A percentile compares a stretch with the other conserved stretches of the same genome.
Evolutionary conservation across 75 land plant genomes (phyloP).

Genomic region (Picea sitchensis): DNA sequence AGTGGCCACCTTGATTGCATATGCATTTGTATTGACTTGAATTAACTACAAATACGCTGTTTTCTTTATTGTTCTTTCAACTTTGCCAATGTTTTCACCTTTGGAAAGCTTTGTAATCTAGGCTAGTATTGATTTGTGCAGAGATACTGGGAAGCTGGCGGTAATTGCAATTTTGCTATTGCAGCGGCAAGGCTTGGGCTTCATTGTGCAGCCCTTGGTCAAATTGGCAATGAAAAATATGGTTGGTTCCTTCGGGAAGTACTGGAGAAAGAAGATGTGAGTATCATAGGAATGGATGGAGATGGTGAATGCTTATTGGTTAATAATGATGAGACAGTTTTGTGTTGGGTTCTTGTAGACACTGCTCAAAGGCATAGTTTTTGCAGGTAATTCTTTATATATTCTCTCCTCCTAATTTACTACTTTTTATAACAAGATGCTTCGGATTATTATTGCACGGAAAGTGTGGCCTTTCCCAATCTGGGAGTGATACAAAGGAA

Average conservation of each 20-base stretch:
- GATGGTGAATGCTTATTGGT: slow-evolving; percentile 18
- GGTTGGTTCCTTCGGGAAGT: slow-evolving; percentile 70
- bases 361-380: slow-evolving; percentile 79
- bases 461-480: too few species aligned
- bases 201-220: slow-evolving; percentile 61
- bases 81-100: not conserved
- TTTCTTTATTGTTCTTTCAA: not conserved
- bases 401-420: not conserved
- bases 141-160: slow-evolving; percentile 96
- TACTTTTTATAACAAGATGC: not conserved
- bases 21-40: not conserved
- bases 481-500: too few species aligned
- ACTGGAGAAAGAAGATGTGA: slow-evolving; percentile 65
- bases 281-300: slow-evolving; percentile 43
- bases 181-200: slow-evolving; percentile 88
- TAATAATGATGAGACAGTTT: slow-evolving; percentile 59
- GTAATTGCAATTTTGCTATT: slow-evolving; percentile 82
- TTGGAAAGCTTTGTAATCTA: not conserved
- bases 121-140: slow-evolving; percentile 9
- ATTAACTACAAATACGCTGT: too few species aligned
- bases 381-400: slow-evolving; percentile 55
- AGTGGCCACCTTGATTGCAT: not conserved
- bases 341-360: slow-evolving; percentile 95
- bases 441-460: not conserved
- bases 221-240: slow-evolving; percentile 79